Conservation (phyloP, 768 basidiomycete species). For the Lactarius deliciosus region DNA sequence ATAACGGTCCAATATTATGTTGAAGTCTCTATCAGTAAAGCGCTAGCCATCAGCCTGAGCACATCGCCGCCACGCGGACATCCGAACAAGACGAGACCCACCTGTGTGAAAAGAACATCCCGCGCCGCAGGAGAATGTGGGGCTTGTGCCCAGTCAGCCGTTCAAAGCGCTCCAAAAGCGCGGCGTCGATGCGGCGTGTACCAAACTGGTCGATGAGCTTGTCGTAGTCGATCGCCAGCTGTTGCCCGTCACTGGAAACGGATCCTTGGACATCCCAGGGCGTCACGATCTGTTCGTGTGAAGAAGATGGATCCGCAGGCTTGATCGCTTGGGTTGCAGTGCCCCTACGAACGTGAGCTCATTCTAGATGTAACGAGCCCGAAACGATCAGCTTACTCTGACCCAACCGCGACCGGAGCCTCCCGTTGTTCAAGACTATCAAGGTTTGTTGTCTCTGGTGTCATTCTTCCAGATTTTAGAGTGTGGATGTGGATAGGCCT, state of each 20-base stretch:
- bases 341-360: conserved; percentile 8
- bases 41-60: background rate
- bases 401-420: background rate
- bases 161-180: conserved; percentile 86
- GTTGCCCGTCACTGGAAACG: conserved; percentile 82
- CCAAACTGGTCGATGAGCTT: conserved; percentile 95
- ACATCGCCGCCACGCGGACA: background rate
- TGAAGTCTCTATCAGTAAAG: conserved; percentile 67
- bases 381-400: conserved; percentile 2
- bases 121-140: conserved; percentile 84
- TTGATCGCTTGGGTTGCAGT: conserved; percentile 33
- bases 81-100: conserved; percentile 37
- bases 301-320: conserved; percentile 34
- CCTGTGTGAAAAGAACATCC: conserved; percentile 99
- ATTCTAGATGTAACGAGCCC: too few species aligned
- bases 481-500: background rate
- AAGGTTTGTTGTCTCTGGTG: background rate
- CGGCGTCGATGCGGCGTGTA: conserved; percentile 74
- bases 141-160: conserved; percentile 84
- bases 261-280: conserved; percentile 98
- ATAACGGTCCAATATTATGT: conserved; percentile 90
- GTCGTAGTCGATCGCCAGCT: conserved; percentile 94
- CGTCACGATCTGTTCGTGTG: conserved; percentile 79
- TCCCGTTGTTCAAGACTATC: conserved; percentile 6
- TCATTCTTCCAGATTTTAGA: conserved; percentile 5